phyloP scores from a whole-genome alignment of 2,329 filamentous ascomycete genomes.

The Monilinia laxa region DNA sequence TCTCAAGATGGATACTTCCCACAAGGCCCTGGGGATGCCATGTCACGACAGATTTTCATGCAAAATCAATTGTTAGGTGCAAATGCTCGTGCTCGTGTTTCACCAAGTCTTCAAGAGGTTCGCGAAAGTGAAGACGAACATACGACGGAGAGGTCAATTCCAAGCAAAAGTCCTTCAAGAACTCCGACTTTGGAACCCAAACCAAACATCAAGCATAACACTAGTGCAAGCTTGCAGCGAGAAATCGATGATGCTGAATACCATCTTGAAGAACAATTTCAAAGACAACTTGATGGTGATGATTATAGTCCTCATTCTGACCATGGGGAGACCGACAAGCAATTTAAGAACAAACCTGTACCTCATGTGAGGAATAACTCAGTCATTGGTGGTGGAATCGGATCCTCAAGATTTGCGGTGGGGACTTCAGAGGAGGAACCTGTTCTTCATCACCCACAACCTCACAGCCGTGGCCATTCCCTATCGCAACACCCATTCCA shows the following conservation, averaged over 20 bases:
- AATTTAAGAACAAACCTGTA: conserved; percentile 27
- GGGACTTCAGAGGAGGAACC: conserved; percentile 54
- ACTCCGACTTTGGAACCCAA: conserved; percentile 53
- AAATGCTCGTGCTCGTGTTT: conserved; percentile 48
- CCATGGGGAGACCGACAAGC: conserved; percentile 34
- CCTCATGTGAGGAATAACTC: conserved; percentile 33
- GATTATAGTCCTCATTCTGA: conserved; percentile 66
- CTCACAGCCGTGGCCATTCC: conserved; percentile 72
- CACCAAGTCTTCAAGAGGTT: conserved; percentile 67
- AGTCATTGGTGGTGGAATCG: conserved; percentile 32
- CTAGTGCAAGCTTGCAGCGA: conserved; percentile 75
- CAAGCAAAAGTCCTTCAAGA: conserved; percentile 52
- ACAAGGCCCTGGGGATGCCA: conserved; percentile 39
- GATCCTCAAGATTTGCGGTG: conserved; percentile 47
- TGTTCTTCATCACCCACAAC: conserved; percentile 68
- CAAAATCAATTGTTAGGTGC: conserved; percentile 51
- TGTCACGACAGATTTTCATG: conserved; percentile 47
- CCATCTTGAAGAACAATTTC: conserved; percentile 76
- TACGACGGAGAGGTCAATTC: conserved; percentile 24
- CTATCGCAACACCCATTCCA: conserved; percentile 65
- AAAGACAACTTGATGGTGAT: conserved; percentile 75
- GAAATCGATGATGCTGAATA: conserved; percentile 86
- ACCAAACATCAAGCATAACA: conserved; percentile 63
- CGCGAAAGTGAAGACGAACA: conserved; percentile 70
- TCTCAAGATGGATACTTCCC: conserved; percentile 44